Base-by-base conservation (phyloP, 1,284 basidiomycete species). In the Cryptococcus deneoformans region DNA sequence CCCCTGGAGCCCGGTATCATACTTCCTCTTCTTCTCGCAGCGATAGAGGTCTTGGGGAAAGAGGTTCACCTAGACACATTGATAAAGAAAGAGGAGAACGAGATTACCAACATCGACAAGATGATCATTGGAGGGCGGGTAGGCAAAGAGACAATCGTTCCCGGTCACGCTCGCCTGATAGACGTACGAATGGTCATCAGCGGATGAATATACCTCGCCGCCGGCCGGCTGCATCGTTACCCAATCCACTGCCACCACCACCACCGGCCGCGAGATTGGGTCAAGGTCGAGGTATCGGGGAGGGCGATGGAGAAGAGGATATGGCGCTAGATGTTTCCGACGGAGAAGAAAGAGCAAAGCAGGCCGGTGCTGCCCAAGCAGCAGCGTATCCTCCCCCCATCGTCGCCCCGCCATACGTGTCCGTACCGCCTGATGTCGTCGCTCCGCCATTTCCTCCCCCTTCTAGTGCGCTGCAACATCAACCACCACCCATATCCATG, bases 261-360 rank as follows among this genome's bases (percentile, higher is more conserved):
- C 20, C 20, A 20, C 20, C 20, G 20, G 20, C 20, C 20, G 20
- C 20, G 20, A 20, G 20, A 36, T n/a, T 34, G 16, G 42, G 12
- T 34, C 16, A 36, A 48, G 5, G 49, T 40, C 20, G 20, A 20
- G 20, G 20, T 20, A 20, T 20, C 20, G 20, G 20, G 12, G 58
- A 54, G 37, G 63, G 61, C 42, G 64, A 48, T 43, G 59, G 56
- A 6, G 66, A 68, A 51, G 66, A 62, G 46, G 66, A 68, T 54
- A 66, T 63, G 61, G 59, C 60, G 29, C 50, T 65, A 11, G 63
- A 65, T 29, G 59, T 60, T 24, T 61, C 60, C 5, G 59, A 61
- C 36, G 60, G 65, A 35, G 57, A 64, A 45, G 20, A 20, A 20
- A 20, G 20, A 20, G 20, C 20, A 20, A 20, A 20, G 20, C 20